A percentile compares a stretch with the other conserved stretches of the same genome.
Conservation (phyloP, 2,329 filamentous ascomycete species). For the Talaromyces sp. region DNA sequence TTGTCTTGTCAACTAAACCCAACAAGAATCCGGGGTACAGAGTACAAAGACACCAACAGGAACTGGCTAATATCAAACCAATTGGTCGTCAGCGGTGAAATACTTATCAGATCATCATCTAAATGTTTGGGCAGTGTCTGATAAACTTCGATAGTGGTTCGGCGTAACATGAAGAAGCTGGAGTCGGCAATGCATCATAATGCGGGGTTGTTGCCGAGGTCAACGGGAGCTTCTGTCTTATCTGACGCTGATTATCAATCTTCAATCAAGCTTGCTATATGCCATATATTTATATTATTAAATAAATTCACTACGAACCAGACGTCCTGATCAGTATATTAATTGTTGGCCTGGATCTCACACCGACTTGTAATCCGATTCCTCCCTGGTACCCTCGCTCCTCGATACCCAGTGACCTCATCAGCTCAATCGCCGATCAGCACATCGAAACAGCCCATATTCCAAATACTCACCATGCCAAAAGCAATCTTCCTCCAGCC, state of each 20-base stretch:
- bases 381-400: background rate
- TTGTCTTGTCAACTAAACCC: background rate
- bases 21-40: background rate
- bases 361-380: background rate
- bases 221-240: background rate
- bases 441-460: background rate
- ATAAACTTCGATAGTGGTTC: background rate
- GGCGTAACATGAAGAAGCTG: background rate
- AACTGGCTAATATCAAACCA: background rate
- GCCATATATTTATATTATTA: background rate
- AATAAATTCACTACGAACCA: background rate
- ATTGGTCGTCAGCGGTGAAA: background rate
- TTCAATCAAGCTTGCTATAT: background rate
- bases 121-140: background rate
- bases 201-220: conserved; percentile 12
- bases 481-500: conserved; percentile 44
- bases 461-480: conserved; percentile 33
- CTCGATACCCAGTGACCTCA: background rate
- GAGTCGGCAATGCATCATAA: background rate
- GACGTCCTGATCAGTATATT: background rate
- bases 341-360: background rate
- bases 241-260: background rate
- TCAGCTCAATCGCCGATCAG: background rate
- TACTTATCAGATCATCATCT: background rate
- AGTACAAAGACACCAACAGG: background rate